Evolutionary conservation across 1,284 basidiomycete species (phyloP).

Genomic region (Tremellales sp.): DNA sequence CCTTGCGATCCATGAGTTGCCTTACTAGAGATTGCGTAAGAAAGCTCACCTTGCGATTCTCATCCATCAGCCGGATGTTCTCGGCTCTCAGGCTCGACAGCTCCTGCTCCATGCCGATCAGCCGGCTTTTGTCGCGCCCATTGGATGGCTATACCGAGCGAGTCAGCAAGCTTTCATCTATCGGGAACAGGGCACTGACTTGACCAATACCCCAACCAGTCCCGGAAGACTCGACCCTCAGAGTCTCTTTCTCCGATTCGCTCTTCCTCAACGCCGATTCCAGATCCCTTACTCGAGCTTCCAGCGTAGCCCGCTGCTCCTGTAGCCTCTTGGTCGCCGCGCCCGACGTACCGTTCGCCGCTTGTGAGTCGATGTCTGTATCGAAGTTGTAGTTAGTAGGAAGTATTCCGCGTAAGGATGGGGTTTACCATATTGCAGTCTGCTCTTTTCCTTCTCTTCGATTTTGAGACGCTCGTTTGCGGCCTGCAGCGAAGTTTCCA

Average conservation of each 20-base stretch:
- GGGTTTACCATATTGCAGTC: conserved; percentile 36
- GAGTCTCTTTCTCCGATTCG: conserved; percentile 27
- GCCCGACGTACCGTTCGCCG: conserved; percentile 11
- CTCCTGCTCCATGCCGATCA: conserved; percentile 28
- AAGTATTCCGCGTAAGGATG: not conserved
- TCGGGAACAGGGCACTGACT: conserved; percentile 11
- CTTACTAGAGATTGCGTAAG: not conserved
- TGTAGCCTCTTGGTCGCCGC: conserved; percentile 10
- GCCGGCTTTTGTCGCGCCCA: conserved; percentile 14
- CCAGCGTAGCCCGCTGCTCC: conserved; percentile 11
- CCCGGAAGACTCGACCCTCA: conserved; percentile 11
- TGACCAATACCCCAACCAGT: conserved; percentile 13
- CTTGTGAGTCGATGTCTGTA: conserved; percentile 14
- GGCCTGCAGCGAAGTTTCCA: conserved; percentile 30
- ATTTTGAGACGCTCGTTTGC: conserved; percentile 27
- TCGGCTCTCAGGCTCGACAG: conserved; percentile 19
- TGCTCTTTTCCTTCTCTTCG: conserved; percentile 35
- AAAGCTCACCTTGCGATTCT: conserved; percentile 21
- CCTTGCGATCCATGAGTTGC: too few relatives aligned
- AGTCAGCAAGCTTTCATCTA: conserved; percentile 2
- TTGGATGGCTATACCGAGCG: conserved; percentile 7
- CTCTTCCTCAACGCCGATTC: conserved; percentile 24
- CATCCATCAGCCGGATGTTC: conserved; percentile 24
- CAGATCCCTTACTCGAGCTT: conserved; percentile 26
- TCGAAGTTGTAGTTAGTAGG: not conserved